Evolutionary conservation across 2,329 filamentous ascomycete species (phyloP).

Genomic region (Fonsecaea monophora): DNA sequence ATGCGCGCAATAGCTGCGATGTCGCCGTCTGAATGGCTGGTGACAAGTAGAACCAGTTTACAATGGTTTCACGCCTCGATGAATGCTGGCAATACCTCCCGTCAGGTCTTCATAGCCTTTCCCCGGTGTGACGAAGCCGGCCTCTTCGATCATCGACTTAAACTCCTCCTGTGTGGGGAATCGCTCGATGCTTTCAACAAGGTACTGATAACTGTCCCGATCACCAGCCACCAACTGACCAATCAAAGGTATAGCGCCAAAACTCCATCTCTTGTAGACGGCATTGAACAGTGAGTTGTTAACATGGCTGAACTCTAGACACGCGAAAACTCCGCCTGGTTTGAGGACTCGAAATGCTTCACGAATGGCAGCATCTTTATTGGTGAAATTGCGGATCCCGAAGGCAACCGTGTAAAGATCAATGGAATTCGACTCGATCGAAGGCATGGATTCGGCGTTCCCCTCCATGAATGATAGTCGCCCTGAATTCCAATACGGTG

Average conservation of each 20-base stretch:
- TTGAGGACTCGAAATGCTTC: conserved; percentile 90
- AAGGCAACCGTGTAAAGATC: conserved; percentile 98
- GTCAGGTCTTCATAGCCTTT: conserved; percentile 89
- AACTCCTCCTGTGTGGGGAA: conserved; percentile 90
- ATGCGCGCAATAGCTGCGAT: neutral
- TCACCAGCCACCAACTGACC: conserved; percentile 94
- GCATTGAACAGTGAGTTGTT: conserved; percentile 78
- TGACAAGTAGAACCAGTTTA: neutral
- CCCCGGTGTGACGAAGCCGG: conserved; percentile 76
- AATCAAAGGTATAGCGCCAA: conserved; percentile 90
- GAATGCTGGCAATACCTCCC: conserved; percentile 90
- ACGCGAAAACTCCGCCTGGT: conserved; percentile 94
- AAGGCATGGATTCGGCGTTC: conserved; percentile 78
- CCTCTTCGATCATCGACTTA: conserved; percentile 75
- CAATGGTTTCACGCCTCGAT: conserved; percentile 87
- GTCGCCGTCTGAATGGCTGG: neutral
- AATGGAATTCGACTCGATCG: conserved; percentile 72
- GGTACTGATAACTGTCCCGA: conserved; percentile 94
- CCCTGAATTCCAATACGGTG: conserved; percentile 62
- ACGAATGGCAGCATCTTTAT: conserved; percentile 80
- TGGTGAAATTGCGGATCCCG: conserved; percentile 95
- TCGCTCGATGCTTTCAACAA: conserved; percentile 95
- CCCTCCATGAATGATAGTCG: conserved; percentile 80
- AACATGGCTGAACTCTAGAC: conserved; percentile 92
- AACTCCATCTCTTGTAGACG: conserved; percentile 94